Evolutionary conservation across 2,329 filamentous ascomycete genomes (phyloP).

Genomic region (Xylariaceae sp.): DNA sequence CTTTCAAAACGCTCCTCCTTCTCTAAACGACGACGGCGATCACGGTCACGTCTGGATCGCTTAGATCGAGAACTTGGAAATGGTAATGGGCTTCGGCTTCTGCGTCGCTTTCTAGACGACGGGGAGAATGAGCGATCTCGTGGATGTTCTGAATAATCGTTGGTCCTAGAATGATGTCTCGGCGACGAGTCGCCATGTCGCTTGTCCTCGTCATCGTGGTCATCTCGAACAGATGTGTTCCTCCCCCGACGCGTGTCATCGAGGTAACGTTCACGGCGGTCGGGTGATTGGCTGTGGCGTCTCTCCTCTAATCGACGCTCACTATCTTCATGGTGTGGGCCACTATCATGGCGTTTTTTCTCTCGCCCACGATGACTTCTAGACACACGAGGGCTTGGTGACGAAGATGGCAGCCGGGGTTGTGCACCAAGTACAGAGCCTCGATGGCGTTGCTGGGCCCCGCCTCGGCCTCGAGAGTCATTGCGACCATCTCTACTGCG

Average conservation of each 20-base stretch:
- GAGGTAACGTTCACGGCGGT: slow-evolving; percentile 35
- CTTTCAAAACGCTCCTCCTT: slow-evolving; percentile 24
- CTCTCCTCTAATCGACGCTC: slow-evolving; percentile 31
- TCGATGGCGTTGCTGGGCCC: slow-evolving; percentile 28
- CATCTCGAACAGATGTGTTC: slow-evolving; percentile 20
- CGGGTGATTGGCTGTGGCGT: slow-evolving; percentile 36
- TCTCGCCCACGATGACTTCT: slow-evolving; percentile 24
- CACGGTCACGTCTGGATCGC: slow-evolving; percentile 37
- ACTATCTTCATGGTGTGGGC: slow-evolving; percentile 31
- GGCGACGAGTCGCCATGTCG: slow-evolving; percentile 30
- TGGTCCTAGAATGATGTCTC: slow-evolving; percentile 30
- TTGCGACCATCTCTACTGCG: slow-evolving; percentile 32
- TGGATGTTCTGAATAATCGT: slow-evolving; percentile 32
- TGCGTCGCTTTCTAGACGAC: slow-evolving; percentile 37
- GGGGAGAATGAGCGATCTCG: slow-evolving; percentile 34
- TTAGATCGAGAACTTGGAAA: slow-evolving; percentile 36
- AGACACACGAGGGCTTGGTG: slow-evolving; percentile 22
- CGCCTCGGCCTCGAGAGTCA: slow-evolving; percentile 33
- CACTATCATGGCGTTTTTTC: slow-evolving; percentile 22
- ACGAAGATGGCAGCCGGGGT: slow-evolving; percentile 22
- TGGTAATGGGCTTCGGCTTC: slow-evolving; percentile 39
- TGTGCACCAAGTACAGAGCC: slow-evolving; percentile 21
- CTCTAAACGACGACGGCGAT: slow-evolving; percentile 27
- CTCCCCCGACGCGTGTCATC: slow-evolving; percentile 21
- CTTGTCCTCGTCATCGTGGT: slow-evolving; percentile 24